Conservation (phyloP, 2,329 filamentous ascomycete genomes). For the Ampelomyces quisqualis region DNA sequence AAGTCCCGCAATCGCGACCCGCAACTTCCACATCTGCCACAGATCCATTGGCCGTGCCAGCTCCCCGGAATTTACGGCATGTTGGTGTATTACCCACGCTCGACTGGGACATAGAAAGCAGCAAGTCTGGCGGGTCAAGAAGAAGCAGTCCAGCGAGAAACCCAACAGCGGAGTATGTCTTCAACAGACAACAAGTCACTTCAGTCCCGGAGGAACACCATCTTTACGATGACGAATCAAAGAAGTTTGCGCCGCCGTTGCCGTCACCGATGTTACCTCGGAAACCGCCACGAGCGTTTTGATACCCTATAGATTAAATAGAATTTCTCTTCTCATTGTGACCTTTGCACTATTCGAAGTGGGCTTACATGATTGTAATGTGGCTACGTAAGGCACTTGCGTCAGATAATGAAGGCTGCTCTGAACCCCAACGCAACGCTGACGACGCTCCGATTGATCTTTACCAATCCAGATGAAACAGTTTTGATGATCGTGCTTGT, state of each 20-base stretch:
- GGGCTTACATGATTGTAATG: no score
- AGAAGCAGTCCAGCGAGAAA: slow-evolving; percentile 15
- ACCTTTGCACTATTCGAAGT: no score
- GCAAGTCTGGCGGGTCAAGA: slow-evolving; percentile 6
- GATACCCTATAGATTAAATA: no score
- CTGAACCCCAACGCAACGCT: no score
- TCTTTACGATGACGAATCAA: slow-evolving; percentile 23
- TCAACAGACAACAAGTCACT: slow-evolving; percentile 31
- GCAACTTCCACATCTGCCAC: slow-evolving; percentile 8
- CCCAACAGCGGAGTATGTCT: slow-evolving; percentile 27
- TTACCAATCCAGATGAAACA: no score
- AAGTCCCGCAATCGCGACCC: slow-evolving; percentile 18
- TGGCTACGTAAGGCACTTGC: no score
- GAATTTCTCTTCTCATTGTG: no score
- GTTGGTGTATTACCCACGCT: slow-evolving; percentile 22
- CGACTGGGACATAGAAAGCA: slow-evolving; percentile 30
- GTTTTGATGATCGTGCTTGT: no score
- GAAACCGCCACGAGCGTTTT: slow-evolving; percentile 11
- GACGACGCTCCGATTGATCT: no score
- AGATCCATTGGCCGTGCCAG: slow-evolving; percentile 18
- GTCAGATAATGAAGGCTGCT: no score
- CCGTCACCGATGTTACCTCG: slow-evolving; percentile 14
- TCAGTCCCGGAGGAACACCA: slow-evolving; percentile 26
- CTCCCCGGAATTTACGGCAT: slow-evolving; percentile 11
- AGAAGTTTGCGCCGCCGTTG: slow-evolving; percentile 28